Percentiles rank a stretch among this genome's conserved stretches.
Evolutionary conservation across 208 protist genomes (phyloP).

Genomic region (Acanthamoeba sp.): DNA sequence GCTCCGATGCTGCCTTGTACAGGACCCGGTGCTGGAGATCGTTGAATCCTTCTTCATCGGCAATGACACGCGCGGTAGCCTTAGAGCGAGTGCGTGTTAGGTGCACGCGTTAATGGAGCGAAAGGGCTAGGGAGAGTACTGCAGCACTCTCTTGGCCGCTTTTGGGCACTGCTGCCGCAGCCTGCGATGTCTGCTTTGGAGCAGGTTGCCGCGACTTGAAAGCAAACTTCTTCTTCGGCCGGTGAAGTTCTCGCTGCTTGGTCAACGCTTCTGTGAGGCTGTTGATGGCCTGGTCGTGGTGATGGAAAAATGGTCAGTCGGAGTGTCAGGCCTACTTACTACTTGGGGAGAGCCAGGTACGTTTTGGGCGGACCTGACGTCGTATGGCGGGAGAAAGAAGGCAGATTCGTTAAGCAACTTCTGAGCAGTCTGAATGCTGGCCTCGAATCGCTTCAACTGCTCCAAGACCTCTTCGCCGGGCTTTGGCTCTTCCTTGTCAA

Average conservation of each 20-base stretch:
- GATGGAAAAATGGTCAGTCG: not conserved
- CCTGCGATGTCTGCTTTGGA: not conserved
- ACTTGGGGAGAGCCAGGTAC: not conserved
- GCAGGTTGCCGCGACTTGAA: not conserved
- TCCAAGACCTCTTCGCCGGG: not conserved
- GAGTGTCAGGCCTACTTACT: not conserved
- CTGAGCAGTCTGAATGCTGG: not conserved
- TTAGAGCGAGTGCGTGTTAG: not conserved
- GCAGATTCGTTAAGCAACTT: constrained; percentile 9
- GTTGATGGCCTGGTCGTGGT: not conserved
- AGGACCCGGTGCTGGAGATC: not conserved
- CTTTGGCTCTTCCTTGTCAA: not conserved
- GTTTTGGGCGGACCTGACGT: not conserved
- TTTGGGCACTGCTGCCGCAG: not conserved
- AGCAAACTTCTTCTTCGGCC: constrained; percentile 44
- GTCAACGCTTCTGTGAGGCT: not conserved
- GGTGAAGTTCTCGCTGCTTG: not conserved
- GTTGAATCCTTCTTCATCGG: not conserved
- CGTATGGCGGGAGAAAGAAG: not conserved
- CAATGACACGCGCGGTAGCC: not conserved
- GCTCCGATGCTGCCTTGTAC: not conserved
- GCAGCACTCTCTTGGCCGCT: not conserved
- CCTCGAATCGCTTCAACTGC: not conserved
- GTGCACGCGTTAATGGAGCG: not conserved
- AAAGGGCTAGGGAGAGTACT: not conserved